These are phyloP conservation scores for Crucibulum laeve DNA, from an alignment of 768 basidiomycete genomes.

Conservation along the genomic window DNA sequence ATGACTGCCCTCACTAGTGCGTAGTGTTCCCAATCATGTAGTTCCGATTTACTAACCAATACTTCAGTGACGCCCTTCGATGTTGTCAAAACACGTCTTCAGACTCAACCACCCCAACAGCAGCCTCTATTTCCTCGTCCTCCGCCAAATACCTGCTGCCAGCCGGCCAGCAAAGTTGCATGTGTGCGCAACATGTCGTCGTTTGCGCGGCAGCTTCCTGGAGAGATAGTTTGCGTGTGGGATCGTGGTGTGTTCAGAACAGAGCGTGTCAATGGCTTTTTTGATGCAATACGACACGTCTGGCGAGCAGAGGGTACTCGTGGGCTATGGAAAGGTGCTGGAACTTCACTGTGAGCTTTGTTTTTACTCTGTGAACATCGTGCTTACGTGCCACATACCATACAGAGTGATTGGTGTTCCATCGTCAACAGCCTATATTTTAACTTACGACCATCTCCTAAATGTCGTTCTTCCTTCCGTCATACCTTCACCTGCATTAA, in stretches of 20 bases:
- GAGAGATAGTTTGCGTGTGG: conserved; percentile 77
- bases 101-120: conserved; percentile 73
- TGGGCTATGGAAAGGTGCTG: conserved; percentile 94
- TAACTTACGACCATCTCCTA: conserved; percentile 88
- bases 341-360: conserved; percentile 75
- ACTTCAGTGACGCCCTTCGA: conserved; percentile 96
- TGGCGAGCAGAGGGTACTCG: conserved; percentile 74
- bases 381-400: conserved; percentile 8
- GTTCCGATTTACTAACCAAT: conserved; percentile 4
- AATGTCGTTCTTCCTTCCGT: conserved; percentile 58
- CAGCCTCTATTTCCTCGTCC: conserved; percentile 49
- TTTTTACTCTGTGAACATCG: not conserved
- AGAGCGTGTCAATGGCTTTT: conserved; percentile 80
- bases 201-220: conserved; percentile 47
- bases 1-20: conserved; percentile 80
- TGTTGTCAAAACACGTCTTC: conserved; percentile 93
- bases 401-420: conserved; percentile 85
- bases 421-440: conserved; percentile 89
- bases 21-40: conserved; percentile 14
- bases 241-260: conserved; percentile 65
- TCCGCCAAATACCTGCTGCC: conserved; percentile 63
- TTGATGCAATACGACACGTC: conserved; percentile 79
- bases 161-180: conserved; percentile 44
- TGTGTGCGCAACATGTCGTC: conserved; percentile 82
- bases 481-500: conserved; percentile 44